Conservation (phyloP, 495 filamentous ascomycete genomes). For the Penicillium silybi region DNA sequence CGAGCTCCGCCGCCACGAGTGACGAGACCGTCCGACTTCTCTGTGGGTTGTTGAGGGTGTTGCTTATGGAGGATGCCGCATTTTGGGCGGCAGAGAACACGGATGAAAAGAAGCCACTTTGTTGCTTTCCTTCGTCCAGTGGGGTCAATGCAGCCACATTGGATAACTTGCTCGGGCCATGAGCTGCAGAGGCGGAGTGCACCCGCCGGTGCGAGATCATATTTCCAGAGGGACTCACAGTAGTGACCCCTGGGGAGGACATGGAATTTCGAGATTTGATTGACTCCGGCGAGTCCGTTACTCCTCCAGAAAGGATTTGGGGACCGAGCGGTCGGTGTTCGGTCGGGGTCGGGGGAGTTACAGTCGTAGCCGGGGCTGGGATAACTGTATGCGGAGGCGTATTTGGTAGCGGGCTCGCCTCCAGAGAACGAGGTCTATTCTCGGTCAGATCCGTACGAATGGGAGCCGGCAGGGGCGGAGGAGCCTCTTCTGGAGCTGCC, state of each 20-base stretch:
- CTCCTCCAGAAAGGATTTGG: constrained; percentile 19
- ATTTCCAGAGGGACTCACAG: constrained; percentile 57
- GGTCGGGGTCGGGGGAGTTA: constrained; percentile 54
- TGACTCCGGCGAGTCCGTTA: constrained; percentile 37
- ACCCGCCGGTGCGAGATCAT: constrained; percentile 73
- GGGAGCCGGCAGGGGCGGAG: constrained; percentile 31
- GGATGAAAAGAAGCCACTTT: constrained; percentile 82
- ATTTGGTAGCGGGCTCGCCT: constrained; percentile 29
- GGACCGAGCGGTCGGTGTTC: constrained; percentile 22
- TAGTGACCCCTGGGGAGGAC: constrained; percentile 25
- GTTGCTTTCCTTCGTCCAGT: constrained; percentile 55
- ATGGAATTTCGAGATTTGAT: constrained; percentile 26
- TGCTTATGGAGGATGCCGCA: constrained; percentile 82
- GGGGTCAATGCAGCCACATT: constrained; percentile 74
- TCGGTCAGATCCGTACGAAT: constrained; percentile 38
- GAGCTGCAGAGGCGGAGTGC: constrained; percentile 60
- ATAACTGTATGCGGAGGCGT: constrained; percentile 44
- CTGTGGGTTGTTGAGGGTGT: constrained; percentile 63
- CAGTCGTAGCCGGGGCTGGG: constrained; percentile 45
- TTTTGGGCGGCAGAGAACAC: constrained; percentile 93
- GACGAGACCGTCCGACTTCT: constrained; percentile 34
- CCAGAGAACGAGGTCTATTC: constrained; percentile 20
- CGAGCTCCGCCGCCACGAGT: constrained; percentile 21
- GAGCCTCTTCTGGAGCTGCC: constrained; percentile 22
- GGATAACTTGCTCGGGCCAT: constrained; percentile 85